phyloP scores from a whole-genome alignment of 768 basidiomycete genomes.

The Serendipita vermifera region DNA sequence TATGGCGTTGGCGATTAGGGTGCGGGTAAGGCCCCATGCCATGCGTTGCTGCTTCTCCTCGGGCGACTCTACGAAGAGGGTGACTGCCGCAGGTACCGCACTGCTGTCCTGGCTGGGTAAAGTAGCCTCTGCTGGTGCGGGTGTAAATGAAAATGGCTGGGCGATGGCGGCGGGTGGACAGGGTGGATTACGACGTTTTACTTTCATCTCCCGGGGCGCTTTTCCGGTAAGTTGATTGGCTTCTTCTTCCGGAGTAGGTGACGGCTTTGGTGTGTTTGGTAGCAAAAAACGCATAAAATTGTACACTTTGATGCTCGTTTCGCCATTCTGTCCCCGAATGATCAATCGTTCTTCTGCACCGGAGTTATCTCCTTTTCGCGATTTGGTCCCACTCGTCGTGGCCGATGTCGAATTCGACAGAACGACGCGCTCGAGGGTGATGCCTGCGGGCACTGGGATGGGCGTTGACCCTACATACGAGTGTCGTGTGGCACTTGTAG shows the following conservation, averaged over 20 bases:
- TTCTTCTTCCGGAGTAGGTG: neutral
- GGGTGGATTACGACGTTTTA: constrained; percentile 14
- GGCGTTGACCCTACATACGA: constrained; percentile 1
- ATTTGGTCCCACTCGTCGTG: neutral
- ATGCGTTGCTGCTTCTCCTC: constrained; percentile 63
- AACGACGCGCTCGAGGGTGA: neutral
- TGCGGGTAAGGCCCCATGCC: constrained; percentile 93
- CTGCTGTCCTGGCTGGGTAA: neutral
- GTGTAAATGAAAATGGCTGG: constrained; percentile 9
- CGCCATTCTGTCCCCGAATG: neutral
- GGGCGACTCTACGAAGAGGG: constrained; percentile 38
- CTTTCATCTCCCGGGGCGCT: neutral
- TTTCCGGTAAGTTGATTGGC: no score
- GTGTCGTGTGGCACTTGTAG: neutral
- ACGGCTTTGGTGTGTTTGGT: neutral
- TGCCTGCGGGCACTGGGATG: neutral
- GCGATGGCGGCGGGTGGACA: constrained; percentile 15
- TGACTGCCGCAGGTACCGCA: neutral
- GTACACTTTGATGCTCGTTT: constrained; percentile 4
- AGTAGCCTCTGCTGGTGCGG: neutral
- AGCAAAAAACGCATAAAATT: constrained; percentile 4
- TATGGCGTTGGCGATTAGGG: constrained; percentile 81
- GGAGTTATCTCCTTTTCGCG: neutral
- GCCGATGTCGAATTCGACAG: neutral
- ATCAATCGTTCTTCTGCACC: neutral